Conservation (phyloP, 169 alveolate species). For the Babesia bigemina region DNA sequence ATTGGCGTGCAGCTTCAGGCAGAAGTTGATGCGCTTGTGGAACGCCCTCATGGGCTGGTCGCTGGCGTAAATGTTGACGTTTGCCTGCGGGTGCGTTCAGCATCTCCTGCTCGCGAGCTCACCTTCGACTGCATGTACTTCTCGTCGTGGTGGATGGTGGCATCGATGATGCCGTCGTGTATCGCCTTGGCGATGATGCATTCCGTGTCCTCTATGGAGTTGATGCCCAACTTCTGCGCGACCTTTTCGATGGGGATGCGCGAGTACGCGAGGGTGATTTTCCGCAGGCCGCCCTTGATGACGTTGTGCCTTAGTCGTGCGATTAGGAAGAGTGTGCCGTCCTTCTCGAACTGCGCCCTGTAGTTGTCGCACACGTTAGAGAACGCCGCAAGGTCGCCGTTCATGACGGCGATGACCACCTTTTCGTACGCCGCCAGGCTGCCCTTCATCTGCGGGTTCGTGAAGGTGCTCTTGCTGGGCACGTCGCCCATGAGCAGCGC, state of each 20-base stretch:
- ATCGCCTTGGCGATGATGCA: slow-evolving; percentile 93
- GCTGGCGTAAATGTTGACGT: slow-evolving; percentile 83
- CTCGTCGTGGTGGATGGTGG: slow-evolving; percentile 90
- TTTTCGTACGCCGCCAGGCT: slow-evolving; percentile 88
- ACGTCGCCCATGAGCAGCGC: slow-evolving; percentile 95
- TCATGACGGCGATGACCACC: slow-evolving; percentile 89
- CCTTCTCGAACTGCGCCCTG: slow-evolving; percentile 78
- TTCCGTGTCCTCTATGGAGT: slow-evolving; percentile 87
- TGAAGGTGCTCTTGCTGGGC: slow-evolving; percentile 91
- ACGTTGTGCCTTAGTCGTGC: slow-evolving; percentile 93
- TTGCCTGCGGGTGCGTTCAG: slow-evolving; percentile 56
- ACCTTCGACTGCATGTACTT: slow-evolving; percentile 79
- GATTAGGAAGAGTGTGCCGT: slow-evolving; percentile 88
- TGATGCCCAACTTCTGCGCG: slow-evolving; percentile 88
- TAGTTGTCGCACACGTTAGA: slow-evolving; percentile 79
- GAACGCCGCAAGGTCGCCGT: slow-evolving; percentile 91
- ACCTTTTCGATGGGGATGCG: slow-evolving; percentile 89
- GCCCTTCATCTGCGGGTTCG: slow-evolving; percentile 81
- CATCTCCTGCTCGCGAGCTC: slow-evolving; percentile 10
- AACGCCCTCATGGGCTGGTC: slow-evolving; percentile 88
- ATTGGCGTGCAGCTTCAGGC: slow-evolving; percentile 90
- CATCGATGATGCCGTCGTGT: slow-evolving; percentile 93
- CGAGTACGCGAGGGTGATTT: slow-evolving; percentile 90
- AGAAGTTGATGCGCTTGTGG: slow-evolving; percentile 90
- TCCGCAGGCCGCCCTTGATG: slow-evolving; percentile 92